Evolutionary conservation across 2,329 filamentous ascomycete genomes (phyloP), one percentile per base, ranked within the genome.

Genomic region (Colletotrichum filicis): DNA sequence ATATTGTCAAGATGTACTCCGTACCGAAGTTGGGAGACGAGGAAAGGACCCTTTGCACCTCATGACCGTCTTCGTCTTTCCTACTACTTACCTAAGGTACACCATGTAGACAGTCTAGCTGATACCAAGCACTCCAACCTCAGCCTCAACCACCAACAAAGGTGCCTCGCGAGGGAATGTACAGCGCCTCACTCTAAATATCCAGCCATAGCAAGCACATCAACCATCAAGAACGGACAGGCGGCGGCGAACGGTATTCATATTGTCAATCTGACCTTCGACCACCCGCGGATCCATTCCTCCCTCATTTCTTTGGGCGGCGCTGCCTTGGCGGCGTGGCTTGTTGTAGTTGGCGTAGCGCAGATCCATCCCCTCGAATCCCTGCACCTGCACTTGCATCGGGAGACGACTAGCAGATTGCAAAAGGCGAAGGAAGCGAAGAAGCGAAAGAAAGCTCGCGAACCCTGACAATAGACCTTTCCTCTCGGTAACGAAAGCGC

Each of bases 291-390:
- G 16, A 66, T 70, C 70, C 66, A 26, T 70, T 42, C 49, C 61
- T 35, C 67, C 55, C 22, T 61, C 66, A 73, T 66, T 61, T 73
- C 71, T 61, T 32, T 71, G 46, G 35, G 61, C 66, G 66, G 71
- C 60, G 66, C 61, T 37, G 56, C 46, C 66, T 65, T 73, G 70
- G 70, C 60, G 66, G 66, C 56, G 60, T 66, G 71, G 71, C 66
- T 73, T 73, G 56, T 49, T 73, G 67, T 57, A 73, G 67, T 32
- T 62, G 71, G 71, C 28, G 61, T 52, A 60, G 71, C 35, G 64
- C 64, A 61, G 71, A 66, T 71, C 71, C 28, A 42, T 8, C 53
- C 71, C 28, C 28, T 4, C 53, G 24, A 35, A 32, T 35, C 60
- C 60, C 52, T 64, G 49, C 61, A 55, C 12, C 12, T 30, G 24